These are phyloP conservation scores for Diaporthe capsici DNA, from an alignment of 2,329 filamentous ascomycete species.

Conservation along the genomic window DNA sequence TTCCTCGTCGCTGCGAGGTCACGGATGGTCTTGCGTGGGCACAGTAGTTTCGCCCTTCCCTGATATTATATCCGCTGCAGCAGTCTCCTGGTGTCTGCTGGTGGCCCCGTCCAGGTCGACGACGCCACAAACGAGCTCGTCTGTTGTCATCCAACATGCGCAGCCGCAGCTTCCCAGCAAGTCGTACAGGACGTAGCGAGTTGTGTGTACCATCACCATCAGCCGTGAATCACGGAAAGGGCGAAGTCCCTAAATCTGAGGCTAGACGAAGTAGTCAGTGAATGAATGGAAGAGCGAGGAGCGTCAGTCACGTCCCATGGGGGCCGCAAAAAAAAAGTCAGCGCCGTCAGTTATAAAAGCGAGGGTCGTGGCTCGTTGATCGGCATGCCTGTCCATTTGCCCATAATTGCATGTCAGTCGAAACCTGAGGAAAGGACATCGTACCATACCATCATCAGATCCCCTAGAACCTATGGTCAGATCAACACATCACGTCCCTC, in stretches of 20 bases:
- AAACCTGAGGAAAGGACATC: slow-evolving; percentile 21
- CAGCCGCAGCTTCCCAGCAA: slow-evolving; percentile 23
- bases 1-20: slow-evolving; percentile 16
- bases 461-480: slow-evolving; percentile 23
- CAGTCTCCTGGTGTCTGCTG: neutral
- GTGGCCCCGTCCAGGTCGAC: neutral
- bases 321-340: slow-evolving; percentile 21
- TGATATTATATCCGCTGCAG: slow-evolving; percentile 29
- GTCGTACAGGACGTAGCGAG: slow-evolving; percentile 38
- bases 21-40: neutral
- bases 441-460: slow-evolving; percentile 31
- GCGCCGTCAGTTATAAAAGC: slow-evolving; percentile 30
- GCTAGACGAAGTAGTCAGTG: slow-evolving; percentile 36
- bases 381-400: slow-evolving; percentile 18
- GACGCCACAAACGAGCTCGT: slow-evolving; percentile 28
- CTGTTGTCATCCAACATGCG: slow-evolving; percentile 11
- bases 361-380: slow-evolving; percentile 31
- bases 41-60: slow-evolving; percentile 24
- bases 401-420: slow-evolving; percentile 25
- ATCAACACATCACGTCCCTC: slow-evolving; percentile 31
- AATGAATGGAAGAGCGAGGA: slow-evolving; percentile 15
- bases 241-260: slow-evolving; percentile 18
- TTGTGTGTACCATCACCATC: slow-evolving; percentile 25
- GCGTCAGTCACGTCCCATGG: slow-evolving; percentile 25
- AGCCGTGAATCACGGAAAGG: slow-evolving; percentile 26